A percentile compares a stretch with the other conserved stretches of the same genome.
These are phyloP conservation scores for Rhododendron williamsianum DNA, from an alignment of 148 eudicot genomes.

Conservation along the genomic window DNA sequence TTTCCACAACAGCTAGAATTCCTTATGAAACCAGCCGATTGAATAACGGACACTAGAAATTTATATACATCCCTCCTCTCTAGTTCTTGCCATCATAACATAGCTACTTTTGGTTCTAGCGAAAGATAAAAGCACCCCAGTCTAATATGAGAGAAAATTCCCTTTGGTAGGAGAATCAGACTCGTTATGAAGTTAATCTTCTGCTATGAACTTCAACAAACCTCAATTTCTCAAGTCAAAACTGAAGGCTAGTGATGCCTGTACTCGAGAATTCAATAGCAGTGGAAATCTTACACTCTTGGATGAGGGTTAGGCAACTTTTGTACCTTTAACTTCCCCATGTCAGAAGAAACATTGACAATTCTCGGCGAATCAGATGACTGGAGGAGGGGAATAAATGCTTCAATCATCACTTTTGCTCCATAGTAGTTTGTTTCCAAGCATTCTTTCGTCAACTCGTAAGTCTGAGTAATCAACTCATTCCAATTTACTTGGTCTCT, in stretches of 20 bases:
- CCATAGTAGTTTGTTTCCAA: conserved; percentile 47
- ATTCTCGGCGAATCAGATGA: conserved; percentile 47
- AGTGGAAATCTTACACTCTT: not conserved
- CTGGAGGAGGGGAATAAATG: conserved; percentile 48
- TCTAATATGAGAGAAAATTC: not conserved
- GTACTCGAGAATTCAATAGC: not conserved
- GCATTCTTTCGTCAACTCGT: conserved; percentile 38
- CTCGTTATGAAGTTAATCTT: not conserved
- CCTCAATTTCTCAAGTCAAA: not conserved
- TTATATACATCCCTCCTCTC: not conserved
- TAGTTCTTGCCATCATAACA: not conserved
- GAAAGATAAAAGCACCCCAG: not conserved
- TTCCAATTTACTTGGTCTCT: conserved; percentile 3
- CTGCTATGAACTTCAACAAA: not conserved
- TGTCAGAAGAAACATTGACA: conserved; percentile 41
- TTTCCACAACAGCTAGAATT: not conserved
- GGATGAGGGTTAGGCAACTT: not conserved
- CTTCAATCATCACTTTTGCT: conserved; percentile 32
- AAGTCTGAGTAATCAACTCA: conserved; percentile 12
- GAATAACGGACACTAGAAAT: not conserved
- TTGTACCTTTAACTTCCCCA: conserved; percentile 37
- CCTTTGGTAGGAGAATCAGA: not conserved
- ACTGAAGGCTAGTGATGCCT: not conserved
- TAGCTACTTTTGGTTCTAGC: not conserved
- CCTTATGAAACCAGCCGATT: not conserved